Conservation (phyloP, 2,329 filamentous ascomycete species). For the Colletotrichum sp. region DNA sequence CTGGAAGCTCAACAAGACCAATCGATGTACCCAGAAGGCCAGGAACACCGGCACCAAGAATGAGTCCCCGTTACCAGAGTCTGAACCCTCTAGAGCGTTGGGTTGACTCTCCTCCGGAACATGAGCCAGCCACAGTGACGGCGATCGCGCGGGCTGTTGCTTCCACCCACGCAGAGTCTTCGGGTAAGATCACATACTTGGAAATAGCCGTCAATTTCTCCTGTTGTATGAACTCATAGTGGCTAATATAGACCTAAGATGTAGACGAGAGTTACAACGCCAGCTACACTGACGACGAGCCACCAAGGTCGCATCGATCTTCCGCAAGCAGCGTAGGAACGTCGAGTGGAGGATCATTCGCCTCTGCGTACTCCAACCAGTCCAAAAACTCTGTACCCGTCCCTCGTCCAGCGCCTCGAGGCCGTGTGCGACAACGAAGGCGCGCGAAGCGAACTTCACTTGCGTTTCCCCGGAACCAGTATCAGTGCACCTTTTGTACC, state of each 20-base stretch:
- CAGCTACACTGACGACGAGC: background rate
- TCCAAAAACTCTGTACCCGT: background rate
- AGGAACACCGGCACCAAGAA: background rate
- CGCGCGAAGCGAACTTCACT: slow-evolving; percentile 3
- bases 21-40: slow-evolving; percentile 6
- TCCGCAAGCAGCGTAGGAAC: slow-evolving; percentile 25
- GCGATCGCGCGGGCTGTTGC: slow-evolving; percentile 24
- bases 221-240: background rate
- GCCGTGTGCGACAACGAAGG: background rate
- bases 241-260: background rate
- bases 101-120: slow-evolving; percentile 24
- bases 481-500: slow-evolving; percentile 51
- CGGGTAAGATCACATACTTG: background rate
- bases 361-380: slow-evolving; percentile 7
- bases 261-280: background rate
- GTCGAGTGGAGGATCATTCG: slow-evolving; percentile 18
- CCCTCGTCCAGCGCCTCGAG: slow-evolving; percentile 17
- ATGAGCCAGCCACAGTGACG: slow-evolving; percentile 26
- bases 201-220: rapidly evolving
- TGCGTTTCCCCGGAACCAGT: slow-evolving; percentile 2
- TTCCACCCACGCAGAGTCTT: slow-evolving; percentile 14
- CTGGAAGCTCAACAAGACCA: slow-evolving; percentile 21
- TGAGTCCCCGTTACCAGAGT: background rate
- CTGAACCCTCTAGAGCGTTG: slow-evolving; percentile 13
- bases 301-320: slow-evolving; percentile 8